Base-by-base conservation (phyloP, 225 moss, liverwort and hornwort genomes). In the Marchantia paleacea region DNA sequence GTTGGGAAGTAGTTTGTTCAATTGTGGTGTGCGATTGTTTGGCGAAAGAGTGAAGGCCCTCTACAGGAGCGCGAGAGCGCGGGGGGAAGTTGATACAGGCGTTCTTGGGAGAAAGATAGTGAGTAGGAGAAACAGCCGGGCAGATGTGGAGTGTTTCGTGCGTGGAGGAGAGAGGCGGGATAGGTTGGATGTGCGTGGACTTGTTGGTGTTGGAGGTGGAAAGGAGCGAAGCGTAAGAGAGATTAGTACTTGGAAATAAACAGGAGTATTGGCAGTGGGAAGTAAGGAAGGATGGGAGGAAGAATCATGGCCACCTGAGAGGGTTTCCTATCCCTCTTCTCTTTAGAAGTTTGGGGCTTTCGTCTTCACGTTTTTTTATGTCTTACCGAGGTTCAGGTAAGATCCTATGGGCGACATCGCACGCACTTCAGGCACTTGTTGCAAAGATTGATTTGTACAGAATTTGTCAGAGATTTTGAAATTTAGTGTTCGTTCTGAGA, bases 101-200 rank as follows among this genome's bases (percentile, higher is more conserved):
- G 19, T 70, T 70, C 48, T 48, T 70, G 47, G 47, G 39, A 70
- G 69, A 16, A 70, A 48, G 10, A 18, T 28, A 70, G 69, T 11
- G 68, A 48, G 69, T 70, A 70, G 53, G 13, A n/a, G 39, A 52
- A 73, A 54, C 53, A 54, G 73, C n/a, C n/a, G 73, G 73, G 73
- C 73, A 28, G 53, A 73, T 52, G 73, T 53, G 73, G 73, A 53
- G 73, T 73, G 73, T 73, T 73, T 53, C 12, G 52, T 54, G 73
- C 24, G 16, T 5, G 25, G 6, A 28, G 25, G 65, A 47, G 70
- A 47, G 39, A 47, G 39, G 70, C 30, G 70, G 70, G 39, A 47
- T 31, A 31, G 70, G 73, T 14, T 53, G 53, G 73, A 54, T 54
- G 22, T 73, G 52, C 53, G n/a, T 53, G 73, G 73, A 73, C 20